These are phyloP conservation scores for Sonneratia caseolaris DNA, from an alignment of 345 rosid genomes.

Conservation along the genomic window DNA sequence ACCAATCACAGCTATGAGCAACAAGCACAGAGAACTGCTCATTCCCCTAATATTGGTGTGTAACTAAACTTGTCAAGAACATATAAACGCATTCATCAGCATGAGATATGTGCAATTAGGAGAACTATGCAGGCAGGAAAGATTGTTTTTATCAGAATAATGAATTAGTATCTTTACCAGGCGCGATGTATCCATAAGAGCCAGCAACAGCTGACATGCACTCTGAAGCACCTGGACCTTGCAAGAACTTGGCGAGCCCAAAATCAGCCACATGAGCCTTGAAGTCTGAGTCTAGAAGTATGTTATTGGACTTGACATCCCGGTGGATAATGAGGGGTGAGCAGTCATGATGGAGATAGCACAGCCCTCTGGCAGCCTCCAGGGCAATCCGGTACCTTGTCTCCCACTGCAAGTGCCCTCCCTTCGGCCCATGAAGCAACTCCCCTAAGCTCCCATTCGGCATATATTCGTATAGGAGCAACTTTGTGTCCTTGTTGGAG, in stretches of 20 bases:
- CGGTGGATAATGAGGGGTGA: slow-evolving; percentile 83
- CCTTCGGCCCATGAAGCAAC: slow-evolving; percentile 73
- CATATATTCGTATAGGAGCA: slow-evolving; percentile 79
- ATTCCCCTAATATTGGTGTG: no score
- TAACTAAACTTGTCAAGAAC: neutral
- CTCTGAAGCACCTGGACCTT: slow-evolving; percentile 67
- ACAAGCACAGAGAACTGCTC: no score
- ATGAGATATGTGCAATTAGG: no score
- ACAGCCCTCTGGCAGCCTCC: slow-evolving; percentile 76
- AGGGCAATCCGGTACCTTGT: slow-evolving; percentile 54
- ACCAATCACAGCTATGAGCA: no score
- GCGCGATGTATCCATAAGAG: slow-evolving; percentile 92
- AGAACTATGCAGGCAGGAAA: neutral
- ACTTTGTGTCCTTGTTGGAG: slow-evolving; percentile 78
- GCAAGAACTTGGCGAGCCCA: slow-evolving; percentile 89
- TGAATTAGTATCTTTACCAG: slow-evolving; percentile 33
- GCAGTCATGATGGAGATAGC: slow-evolving; percentile 93
- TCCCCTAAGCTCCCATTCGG: slow-evolving; percentile 88
- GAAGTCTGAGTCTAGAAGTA: slow-evolving; percentile 60
- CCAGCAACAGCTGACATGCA: slow-evolving; percentile 90
- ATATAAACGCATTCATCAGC: no score
- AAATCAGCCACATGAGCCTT: slow-evolving; percentile 96
- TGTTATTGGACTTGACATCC: slow-evolving; percentile 87
- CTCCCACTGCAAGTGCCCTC: slow-evolving; percentile 83
- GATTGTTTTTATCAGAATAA: neutral